Base-by-base conservation (phyloP, 2,329 filamentous ascomycete species). In the Pseudogymnoascus sp. region DNA sequence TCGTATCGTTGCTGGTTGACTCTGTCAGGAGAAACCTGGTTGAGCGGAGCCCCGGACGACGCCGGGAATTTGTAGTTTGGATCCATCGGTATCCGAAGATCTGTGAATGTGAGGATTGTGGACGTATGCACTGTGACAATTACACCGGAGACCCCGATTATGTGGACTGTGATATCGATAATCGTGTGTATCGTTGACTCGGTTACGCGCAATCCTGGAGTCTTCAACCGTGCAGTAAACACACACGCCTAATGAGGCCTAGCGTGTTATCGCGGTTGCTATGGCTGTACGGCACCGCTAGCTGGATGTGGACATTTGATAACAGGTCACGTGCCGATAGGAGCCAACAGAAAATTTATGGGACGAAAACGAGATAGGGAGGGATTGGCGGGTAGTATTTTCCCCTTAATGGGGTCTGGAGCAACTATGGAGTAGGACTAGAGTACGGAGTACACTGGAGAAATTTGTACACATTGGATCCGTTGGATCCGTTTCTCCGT, bases 1-100 rank as follows among this genome's bases (percentile, higher is more conserved):
- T 58, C 68, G 22, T 23, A 60, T 64, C 76, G 68, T 64, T 74
- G 76, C 66, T 80, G 77, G 70, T 88, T 87, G 63, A 83, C 79
- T 69, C 86, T 85, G 68, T 88, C 85, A 8, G 86, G 84, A 19
- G 87, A 86, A 60, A 83, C 77, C 36, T 81, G 77, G 66, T 84
- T 83, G 58, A 89, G 78, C 60, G 87, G 83, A 66, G 79, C 79
- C 64, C 78, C 80, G 39, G 83, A 79, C 65, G 83, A 82, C 69
- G 80, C 80, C 64, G 79, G 76, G 67, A 79, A 80, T 72, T 80
- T 82, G 69, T 76, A 75, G 66, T 70, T 72, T 63, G 67, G 64
- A 66, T 80, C 78, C 79, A 81, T 81, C 9, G 38, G 49, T 25
- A 45, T 49, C 42, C 42, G 42, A 25, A 49, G 42, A 49, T 49